Evolutionary conservation across 495 filamentous ascomycete species (phyloP), one percentile per base, ranked within the genome.

Genomic region (Aspergillus baeticus): DNA sequence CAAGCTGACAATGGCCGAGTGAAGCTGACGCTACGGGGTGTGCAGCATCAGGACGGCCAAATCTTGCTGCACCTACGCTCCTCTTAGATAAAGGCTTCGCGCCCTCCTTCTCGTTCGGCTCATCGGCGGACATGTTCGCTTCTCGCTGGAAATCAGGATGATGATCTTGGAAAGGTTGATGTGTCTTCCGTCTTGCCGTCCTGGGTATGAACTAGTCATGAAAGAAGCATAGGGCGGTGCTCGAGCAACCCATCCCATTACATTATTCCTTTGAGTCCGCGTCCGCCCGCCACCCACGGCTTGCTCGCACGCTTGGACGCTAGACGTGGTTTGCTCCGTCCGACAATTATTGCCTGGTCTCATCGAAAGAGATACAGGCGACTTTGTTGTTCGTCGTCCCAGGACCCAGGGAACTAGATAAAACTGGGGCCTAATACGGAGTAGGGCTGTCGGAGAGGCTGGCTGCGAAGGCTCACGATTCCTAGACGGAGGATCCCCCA

Each of bases 391-490:
- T 34, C 26, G 20, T 34, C 26, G 18, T 10, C 22, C 35, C 46
- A n/a, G 20, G 20, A 13, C 15, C 29, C 45, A 22, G 46, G 10
- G 7, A 13, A 35, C 18, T 34, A 51, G 34, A n/a, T n/a, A 54
- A 49, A 53, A 48, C 21, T 29, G 34, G 34, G 55, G 42, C 51
- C 47, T n/a, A n/a, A n/a, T n/a, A n/a, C n/a, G 8, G 26, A 64
- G 39, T 58, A 64, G 61, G 62, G 58, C 59, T 57, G 48, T 31
- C 47, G n/a, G n/a, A 60, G 54, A 56, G 49, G 54, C 57, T 64
- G 55, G 35, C 47, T 37, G 18, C 15, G 23, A 38, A 37, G 38
- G 34, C 45, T 34, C 42, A 21, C n/a, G 35, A n/a, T 41, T 17
- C 43, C 45, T 10, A 33, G 54, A 44, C 38, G 43, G 10, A 51